Evolutionary conservation across 2,329 filamentous ascomycete genomes (phyloP).

Genomic region (Curvularia sp.): DNA sequence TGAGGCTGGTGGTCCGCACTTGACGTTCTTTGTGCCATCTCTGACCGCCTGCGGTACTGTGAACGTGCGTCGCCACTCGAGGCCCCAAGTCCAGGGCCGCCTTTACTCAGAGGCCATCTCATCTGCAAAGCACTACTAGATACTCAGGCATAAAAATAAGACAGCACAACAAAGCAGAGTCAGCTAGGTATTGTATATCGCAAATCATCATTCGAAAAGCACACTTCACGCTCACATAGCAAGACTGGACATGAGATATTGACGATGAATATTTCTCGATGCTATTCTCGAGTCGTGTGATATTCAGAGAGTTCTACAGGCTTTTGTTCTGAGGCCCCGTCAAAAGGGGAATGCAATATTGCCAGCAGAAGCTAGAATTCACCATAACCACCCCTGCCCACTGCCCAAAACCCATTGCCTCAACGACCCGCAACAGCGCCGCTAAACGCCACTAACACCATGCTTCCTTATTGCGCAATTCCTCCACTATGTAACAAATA

Average conservation of each 20-base stretch:
- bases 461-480: conserved; percentile 13
- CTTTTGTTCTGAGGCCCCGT: conserved; percentile 9
- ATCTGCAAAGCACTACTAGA: not conserved
- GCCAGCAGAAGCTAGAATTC: conserved; percentile 8
- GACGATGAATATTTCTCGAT: conserved; percentile 8
- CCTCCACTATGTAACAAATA: conserved; percentile 7
- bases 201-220: not conserved
- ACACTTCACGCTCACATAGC: not conserved
- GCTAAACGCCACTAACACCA: conserved; percentile 20
- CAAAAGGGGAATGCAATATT: conserved; percentile 5
- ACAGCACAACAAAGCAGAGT: not conserved
- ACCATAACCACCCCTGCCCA: not conserved
- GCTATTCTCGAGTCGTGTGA: conserved; percentile 15
- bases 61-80: conserved; percentile 8
- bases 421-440: conserved; percentile 9
- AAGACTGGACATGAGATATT: not conserved
- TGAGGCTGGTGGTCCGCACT: conserved; percentile 17
- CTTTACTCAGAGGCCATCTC: not conserved
- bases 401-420: not conserved
- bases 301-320: conserved; percentile 22
- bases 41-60: conserved; percentile 25
- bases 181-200: not conserved
- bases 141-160: not conserved
- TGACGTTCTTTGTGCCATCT: conserved; percentile 26
- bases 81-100: not conserved